Evolutionary conservation across 371 early-diverging fungal genomes (phyloP), one percentile per base, ranked within the genome.

Genomic region (Saksenaea vasiformis): DNA sequence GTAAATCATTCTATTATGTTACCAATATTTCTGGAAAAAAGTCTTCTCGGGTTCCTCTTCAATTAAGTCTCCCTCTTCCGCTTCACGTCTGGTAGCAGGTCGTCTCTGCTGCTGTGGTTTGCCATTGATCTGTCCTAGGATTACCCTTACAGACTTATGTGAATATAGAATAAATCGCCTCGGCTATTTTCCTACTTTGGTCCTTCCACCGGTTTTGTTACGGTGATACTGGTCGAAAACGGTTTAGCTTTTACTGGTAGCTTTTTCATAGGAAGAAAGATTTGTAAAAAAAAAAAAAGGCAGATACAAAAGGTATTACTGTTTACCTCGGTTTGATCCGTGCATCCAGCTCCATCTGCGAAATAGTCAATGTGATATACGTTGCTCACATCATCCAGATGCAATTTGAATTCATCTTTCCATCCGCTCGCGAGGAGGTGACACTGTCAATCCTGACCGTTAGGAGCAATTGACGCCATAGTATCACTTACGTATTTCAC

Each of bases 291-390:
- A n/a, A 31, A 31, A 7, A 31, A 7, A 31, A 31, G 7, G 31
- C 4, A 7, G 31, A 31, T 4, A 31, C 2, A 31, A 4, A 31
- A 31, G 31, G 7, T 31, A 31, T 2, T 31, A 7, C 11, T 39
- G 11, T 19, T 22, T 22, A 47, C 51, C 51, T 47, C 10, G 1
- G 22, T 22, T 22, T 47, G 9, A 22, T 47, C 24, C 10, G n/a
- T 47, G 24, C 51, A 47, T 22, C 51, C 51, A 22, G 5, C 22
- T 47, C 51, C 51, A 11, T 47, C 51, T 11, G 70, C 63, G 35
- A 60, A 66, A 43, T 70, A 70, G 31, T 70, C 70, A 19, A 70
- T 60, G 17, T 70, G 66, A 41, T 70, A 70, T 8, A 70, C 70
- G 14, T 60, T 34, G 11, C 60, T 44, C 3, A 62, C 31, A 27